Evolutionary conservation across 2,329 filamentous ascomycete genomes (phyloP), one percentile per base, ranked within the genome.

Genomic region (Penicillium corylophilum): DNA sequence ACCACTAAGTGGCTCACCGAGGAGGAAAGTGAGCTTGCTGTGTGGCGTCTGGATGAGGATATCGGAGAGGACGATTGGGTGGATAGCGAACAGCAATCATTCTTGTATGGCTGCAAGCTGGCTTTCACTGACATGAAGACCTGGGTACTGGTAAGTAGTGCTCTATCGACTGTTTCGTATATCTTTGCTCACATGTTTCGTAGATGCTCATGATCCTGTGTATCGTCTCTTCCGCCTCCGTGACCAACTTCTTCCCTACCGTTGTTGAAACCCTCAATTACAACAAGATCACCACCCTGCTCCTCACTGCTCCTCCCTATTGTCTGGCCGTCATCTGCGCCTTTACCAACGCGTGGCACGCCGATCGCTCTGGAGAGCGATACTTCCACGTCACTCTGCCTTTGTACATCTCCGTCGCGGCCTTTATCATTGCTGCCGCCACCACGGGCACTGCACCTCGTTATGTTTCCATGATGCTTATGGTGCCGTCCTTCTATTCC

Each of bases 381-480:
- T 90, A 84, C 69, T 82, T 81, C 66, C 88, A 90, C 68, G 79
- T 90, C 53, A 77, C 78, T 0, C 50, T 83, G 1, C 86, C 87
- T 0, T 75, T 89, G 12, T 79, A 76, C 50, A 73, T 89, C 38
- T 82, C 82, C 13, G 76, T 89, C 3, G 72, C 73, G 0, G 81
- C 84, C 3, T 90, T 87, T 71, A 86, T 90, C 60, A 76, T 90
- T 45, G 83, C 83, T 7, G 86, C 85, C 1, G 75, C 82, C 0
- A 89, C 87, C 0, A 83, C 78, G 0, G 67, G 74, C 2, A 76
- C 79, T 0, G 86, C 77, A 0, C 82, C 86, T 0, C 78, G 87
- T 31, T 90, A 90, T 56, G 70, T 87, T 8, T 78, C 83, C 26
- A 89, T 90, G 80, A 85, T 90, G 79, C 74, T 90, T 35, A 89